Evolutionary conservation across 495 filamentous ascomycete genomes (phyloP).

Genomic region (Penicillium waksmanii): DNA sequence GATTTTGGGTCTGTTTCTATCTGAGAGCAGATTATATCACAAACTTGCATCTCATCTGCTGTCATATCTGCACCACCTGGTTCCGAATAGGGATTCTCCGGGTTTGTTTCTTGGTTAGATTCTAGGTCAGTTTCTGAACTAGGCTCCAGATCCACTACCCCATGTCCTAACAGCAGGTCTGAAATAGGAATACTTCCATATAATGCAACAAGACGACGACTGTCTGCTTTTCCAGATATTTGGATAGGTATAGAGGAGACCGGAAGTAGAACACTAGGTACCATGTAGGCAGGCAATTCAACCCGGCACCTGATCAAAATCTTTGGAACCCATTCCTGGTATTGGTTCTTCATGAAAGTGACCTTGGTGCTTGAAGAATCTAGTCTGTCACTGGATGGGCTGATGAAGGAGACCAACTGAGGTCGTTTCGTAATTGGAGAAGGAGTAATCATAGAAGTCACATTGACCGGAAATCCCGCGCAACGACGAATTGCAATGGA

Average conservation of each 20-base stretch:
- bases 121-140: background rate
- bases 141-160: background rate
- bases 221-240: constrained; percentile 43
- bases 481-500: constrained; percentile 28
- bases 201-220: constrained; percentile 28
- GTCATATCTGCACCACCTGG: background rate
- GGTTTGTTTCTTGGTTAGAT: too few species aligned
- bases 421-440: constrained; percentile 25
- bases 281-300: constrained; percentile 45
- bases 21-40: background rate
- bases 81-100: too few species aligned
- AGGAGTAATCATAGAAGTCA: constrained; percentile 27
- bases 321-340: constrained; percentile 15
- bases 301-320: constrained; percentile 24
- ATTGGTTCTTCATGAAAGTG: background rate
- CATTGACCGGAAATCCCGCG: constrained; percentile 25
- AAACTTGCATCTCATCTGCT: background rate
- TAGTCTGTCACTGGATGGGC: constrained; percentile 3
- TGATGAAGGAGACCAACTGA: constrained; percentile 31
- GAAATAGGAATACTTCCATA: constrained; percentile 19
- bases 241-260: constrained; percentile 27
- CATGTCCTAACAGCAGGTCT: constrained; percentile 5
- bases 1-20: background rate
- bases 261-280: constrained; percentile 38
- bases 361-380: background rate